Percentiles rank a stretch among this genome's conserved stretches.
Conservation (phyloP, 352 stramenopile species). For the Pythium guiyangense region DNA sequence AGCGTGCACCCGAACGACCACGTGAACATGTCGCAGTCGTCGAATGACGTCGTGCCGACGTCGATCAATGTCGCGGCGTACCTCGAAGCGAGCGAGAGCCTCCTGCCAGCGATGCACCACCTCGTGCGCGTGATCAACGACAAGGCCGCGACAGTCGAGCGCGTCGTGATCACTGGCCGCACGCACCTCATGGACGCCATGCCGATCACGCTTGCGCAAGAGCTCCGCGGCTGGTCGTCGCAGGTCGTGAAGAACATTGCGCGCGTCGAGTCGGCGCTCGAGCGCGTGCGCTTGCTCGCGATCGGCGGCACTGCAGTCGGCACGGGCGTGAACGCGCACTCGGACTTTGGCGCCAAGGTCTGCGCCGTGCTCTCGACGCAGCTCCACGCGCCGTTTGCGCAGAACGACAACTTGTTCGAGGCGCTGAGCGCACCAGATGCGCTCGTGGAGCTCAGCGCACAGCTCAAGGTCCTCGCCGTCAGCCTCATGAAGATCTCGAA, state of each 20-base stretch:
- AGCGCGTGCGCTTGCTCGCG: conserved; percentile 42
- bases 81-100: conserved; percentile 39
- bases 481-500: conserved; percentile 96
- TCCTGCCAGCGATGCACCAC: conserved; percentile 56
- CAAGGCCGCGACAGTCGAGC: conserved; percentile 31
- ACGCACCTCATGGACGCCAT: conserved; percentile 80
- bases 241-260: conserved; percentile 54
- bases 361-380: conserved; percentile 31
- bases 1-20: conserved; percentile 84
- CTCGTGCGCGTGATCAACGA: conserved; percentile 27
- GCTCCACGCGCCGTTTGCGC: conserved; percentile 31
- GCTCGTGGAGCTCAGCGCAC: conserved; percentile 90
- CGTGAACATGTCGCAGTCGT: conserved; percentile 71
- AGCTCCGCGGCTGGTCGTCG: conserved; percentile 42
- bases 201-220: conserved; percentile 44
- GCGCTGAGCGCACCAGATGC: conserved; percentile 90
- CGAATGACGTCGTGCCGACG: conserved; percentile 61
- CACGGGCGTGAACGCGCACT: conserved; percentile 58
- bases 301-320: conserved; percentile 59
- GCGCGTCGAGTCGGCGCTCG: conserved; percentile 37
- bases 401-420: conserved; percentile 72
- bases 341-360: conserved; percentile 39
- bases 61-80: conserved; percentile 52
- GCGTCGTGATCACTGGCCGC: conserved; percentile 52
- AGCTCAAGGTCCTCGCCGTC: conserved; percentile 88